These are phyloP conservation scores for Zanthoxylum bungeanum DNA, from an alignment of 345 rosid species.

Conservation along the genomic window DNA sequence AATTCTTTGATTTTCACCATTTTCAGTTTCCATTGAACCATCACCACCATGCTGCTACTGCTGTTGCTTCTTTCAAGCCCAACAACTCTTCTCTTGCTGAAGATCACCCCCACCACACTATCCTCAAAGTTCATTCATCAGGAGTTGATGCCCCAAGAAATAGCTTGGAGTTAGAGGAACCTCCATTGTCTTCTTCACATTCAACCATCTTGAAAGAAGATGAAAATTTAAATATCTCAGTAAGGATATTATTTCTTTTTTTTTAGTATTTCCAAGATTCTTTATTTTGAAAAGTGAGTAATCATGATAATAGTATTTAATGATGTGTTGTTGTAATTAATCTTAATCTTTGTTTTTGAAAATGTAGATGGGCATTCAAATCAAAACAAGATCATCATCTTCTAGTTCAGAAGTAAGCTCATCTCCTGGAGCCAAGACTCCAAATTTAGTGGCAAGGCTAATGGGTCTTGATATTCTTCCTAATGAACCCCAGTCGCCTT, in stretches of 20 bases:
- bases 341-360: slow-evolving; percentile 7
- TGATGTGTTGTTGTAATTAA: not conserved
- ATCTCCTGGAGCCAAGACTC: slow-evolving; percentile 78
- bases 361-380: slow-evolving; percentile 65
- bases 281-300: slow-evolving; percentile 21
- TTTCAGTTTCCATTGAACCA: slow-evolving; percentile 45
- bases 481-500: slow-evolving; percentile 44
- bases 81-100: slow-evolving; percentile 21
- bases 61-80: slow-evolving; percentile 41
- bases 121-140: too few species aligned
- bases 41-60: too few species aligned
- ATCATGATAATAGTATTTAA: slow-evolving; percentile 21
- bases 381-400: too few species aligned
- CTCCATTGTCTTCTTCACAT: slow-evolving; percentile 37
- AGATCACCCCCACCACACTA: slow-evolving; percentile 12
- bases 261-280: slow-evolving; percentile 9
- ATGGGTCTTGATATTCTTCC: slow-evolving; percentile 97
- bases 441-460: slow-evolving; percentile 79
- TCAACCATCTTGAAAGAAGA: slow-evolving; percentile 26
- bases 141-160: slow-evolving; percentile 81
- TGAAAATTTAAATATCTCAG: slow-evolving; percentile 48
- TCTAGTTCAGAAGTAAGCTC: slow-evolving; percentile 53
- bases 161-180: slow-evolving; percentile 70
- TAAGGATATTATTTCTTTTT: slow-evolving; percentile 36
- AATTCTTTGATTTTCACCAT: slow-evolving; percentile 70